Conservation (phyloP, 805 yeast genomes). For the Yarrowia osloensis region DNA sequence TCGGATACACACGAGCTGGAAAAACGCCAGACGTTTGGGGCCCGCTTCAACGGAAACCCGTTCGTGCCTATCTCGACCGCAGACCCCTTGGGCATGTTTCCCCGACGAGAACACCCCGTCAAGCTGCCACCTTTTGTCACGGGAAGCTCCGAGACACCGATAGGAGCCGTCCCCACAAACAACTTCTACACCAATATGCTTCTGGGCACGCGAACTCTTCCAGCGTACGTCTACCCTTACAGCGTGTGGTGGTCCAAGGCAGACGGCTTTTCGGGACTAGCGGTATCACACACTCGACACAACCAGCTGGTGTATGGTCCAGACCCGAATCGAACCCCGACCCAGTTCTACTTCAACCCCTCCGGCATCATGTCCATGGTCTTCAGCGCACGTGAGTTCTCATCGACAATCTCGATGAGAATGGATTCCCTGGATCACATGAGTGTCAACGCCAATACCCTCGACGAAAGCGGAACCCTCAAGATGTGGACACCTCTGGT, state of each 20-base stretch:
- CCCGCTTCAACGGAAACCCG: conserved; percentile 22
- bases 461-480: conserved; percentile 30
- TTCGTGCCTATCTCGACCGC: conserved; percentile 15
- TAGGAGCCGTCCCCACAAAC: conserved; percentile 50
- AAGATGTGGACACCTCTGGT: conserved; percentile 48
- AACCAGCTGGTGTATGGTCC: conserved; percentile 70
- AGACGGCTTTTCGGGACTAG: conserved; percentile 56
- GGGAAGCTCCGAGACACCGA: background rate
- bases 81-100: conserved; percentile 2
- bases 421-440: conserved; percentile 35
- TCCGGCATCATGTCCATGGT: conserved; percentile 56
- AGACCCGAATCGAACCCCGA: conserved; percentile 47
- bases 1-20: background rate
- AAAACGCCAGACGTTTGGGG: conserved; percentile 2
- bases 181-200: conserved; percentile 75
- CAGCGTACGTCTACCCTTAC: conserved; percentile 82
- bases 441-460: conserved; percentile 34
- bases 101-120: conserved; percentile 14
- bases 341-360: conserved; percentile 58
- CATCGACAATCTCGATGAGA: conserved; percentile 48
- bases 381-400: conserved; percentile 55
- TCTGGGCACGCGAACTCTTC: conserved; percentile 63
- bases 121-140: conserved; percentile 2
- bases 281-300: conserved; percentile 61
- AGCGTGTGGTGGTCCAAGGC: conserved; percentile 66